Evolutionary conservation across 257 asterid genomes (phyloP).

Genomic region (Solanum clarkiae): DNA sequence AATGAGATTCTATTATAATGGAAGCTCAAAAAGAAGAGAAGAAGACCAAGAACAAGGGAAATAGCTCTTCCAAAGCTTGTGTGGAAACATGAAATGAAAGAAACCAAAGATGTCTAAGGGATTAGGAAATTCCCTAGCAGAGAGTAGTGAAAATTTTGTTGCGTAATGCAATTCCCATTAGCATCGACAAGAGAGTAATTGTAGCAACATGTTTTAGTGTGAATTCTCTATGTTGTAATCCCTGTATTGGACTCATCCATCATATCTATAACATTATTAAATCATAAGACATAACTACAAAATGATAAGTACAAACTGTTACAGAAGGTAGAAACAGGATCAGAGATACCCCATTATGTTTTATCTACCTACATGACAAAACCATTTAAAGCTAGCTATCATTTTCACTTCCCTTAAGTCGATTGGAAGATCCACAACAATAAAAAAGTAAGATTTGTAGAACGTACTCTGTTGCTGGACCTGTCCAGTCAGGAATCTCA

Average conservation of each 20-base stretch:
- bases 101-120: neutral
- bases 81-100: neutral
- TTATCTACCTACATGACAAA: neutral
- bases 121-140: neutral
- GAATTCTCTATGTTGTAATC: neutral
- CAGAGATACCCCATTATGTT: neutral
- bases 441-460: conserved; percentile 1
- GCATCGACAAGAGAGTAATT: neutral
- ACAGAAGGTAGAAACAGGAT: neutral
- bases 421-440: neutral
- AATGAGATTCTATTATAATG: neutral
- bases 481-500: conserved; percentile 59
- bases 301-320: neutral
- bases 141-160: neutral
- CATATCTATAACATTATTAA: neutral
- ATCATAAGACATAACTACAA: neutral
- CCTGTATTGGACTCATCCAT: neutral
- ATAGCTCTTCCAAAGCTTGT: neutral
- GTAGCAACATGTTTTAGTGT: neutral
- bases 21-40: neutral
- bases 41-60: neutral
- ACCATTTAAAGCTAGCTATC: neutral
- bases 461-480: conserved; percentile 61
- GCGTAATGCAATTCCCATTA: neutral
- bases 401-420: neutral